A percentile compares a stretch with the other conserved stretches of the same genome.
Evolutionary conservation across 768 basidiomycete species (phyloP).

Genomic region (Mycena galericulata): DNA sequence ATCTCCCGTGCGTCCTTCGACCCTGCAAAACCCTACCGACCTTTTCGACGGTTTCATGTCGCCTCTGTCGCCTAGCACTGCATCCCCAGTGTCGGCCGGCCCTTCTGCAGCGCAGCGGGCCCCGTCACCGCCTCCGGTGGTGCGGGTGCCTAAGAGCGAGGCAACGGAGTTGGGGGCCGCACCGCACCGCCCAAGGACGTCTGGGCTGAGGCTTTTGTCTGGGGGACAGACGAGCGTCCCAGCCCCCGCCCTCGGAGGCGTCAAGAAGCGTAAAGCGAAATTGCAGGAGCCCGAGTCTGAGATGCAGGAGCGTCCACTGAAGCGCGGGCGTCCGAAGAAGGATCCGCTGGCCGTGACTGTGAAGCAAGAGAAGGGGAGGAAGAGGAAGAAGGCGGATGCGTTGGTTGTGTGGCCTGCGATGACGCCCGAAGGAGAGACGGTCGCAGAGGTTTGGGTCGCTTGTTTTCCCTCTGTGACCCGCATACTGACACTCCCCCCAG

Average conservation of each 20-base stretch:
- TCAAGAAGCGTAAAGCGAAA: constrained; percentile 25
- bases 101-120: not conserved
- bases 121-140: not conserved
- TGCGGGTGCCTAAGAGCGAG: not conserved
- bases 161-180: not conserved
- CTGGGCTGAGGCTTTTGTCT: not conserved
- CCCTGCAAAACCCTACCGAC: not conserved
- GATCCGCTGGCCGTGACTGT: not conserved
- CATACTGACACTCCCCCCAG: not conserved
- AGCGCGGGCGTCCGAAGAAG: constrained; percentile 8
- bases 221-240: not conserved
- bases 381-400: not conserved
- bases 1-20: too few relatives aligned
- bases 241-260: not conserved
- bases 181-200: not conserved
- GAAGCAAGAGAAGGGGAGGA: constrained; percentile 21
- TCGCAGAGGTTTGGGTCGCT: constrained; percentile 19
- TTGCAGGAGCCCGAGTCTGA: not conserved
- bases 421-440: not conserved
- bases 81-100: not conserved
- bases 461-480: not conserved
- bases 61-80: constrained; percentile 10
- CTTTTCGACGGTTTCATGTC: constrained; percentile 20
- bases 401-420: constrained; percentile 21
- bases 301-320: constrained; percentile 7